phyloP scores from a whole-genome alignment of 192 early-diverging fungal species.

The Linnemannia zychae region DNA sequence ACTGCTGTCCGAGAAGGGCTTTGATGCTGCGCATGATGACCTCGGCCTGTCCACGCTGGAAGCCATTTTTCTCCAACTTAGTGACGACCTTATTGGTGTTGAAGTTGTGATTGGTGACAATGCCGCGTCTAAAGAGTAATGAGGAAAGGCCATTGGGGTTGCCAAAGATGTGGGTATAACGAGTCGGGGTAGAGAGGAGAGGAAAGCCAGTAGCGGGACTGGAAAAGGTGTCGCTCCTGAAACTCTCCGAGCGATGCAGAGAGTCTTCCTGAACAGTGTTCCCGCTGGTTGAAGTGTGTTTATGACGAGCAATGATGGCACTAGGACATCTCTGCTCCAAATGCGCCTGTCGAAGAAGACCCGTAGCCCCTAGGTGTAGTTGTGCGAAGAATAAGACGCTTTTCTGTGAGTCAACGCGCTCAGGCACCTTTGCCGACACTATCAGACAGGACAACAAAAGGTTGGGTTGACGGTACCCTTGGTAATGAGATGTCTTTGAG shows the following conservation, averaged over 20 bases:
- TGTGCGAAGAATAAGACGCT: not conserved
- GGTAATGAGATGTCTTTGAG: conserved; percentile 12
- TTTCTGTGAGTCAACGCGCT: not conserved
- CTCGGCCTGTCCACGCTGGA: conserved; percentile 78
- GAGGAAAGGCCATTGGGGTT: conserved; percentile 8
- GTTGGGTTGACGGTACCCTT: conserved; percentile 7
- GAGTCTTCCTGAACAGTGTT: conserved; percentile 31
- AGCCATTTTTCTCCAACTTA: conserved; percentile 74
- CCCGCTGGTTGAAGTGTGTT: conserved; percentile 5
- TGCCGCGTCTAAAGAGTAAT: conserved; percentile 20
- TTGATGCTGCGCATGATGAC: conserved; percentile 84
- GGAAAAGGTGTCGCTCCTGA: not conserved
- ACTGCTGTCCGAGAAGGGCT: conserved; percentile 69
- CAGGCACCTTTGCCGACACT: not conserved
- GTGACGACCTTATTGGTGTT: conserved; percentile 83
- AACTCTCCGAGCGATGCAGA: not conserved
- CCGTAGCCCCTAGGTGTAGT: conserved; percentile 8
- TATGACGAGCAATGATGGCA: conserved; percentile 13
- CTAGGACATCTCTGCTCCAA: conserved; percentile 24
- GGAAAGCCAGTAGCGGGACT: conserved; percentile 3
- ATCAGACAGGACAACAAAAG: not conserved
- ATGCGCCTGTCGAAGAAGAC: conserved; percentile 15
- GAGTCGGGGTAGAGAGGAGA: conserved; percentile 24
- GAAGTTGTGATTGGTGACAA: conserved; percentile 70
- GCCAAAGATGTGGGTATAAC: conserved; percentile 36